These are phyloP conservation scores for Kandelia obovata DNA, from an alignment of 345 rosid genomes.

Conservation along the genomic window DNA sequence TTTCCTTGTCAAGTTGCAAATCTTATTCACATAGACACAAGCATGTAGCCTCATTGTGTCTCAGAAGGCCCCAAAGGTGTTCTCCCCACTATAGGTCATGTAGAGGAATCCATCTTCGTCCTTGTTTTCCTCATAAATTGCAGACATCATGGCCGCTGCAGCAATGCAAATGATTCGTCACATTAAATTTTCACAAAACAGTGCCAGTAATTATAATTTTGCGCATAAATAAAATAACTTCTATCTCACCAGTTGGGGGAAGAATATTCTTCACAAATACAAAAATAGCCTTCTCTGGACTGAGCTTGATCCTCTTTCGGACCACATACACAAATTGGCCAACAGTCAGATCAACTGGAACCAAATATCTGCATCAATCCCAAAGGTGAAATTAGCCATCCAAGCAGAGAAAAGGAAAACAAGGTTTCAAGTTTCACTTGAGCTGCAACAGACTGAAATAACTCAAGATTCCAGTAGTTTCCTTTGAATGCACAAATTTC, in stretches of 20 bases:
- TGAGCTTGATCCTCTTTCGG: conserved; percentile 85
- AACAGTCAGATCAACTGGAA: conserved; percentile 82
- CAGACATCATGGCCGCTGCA: conserved; percentile 90
- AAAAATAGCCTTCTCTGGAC: conserved; percentile 83
- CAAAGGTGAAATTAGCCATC: neutral
- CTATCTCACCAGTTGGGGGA: conserved; percentile 64
- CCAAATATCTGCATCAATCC: conserved; percentile 51
- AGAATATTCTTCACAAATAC: conserved; percentile 70
- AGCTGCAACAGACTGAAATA: too few species aligned
- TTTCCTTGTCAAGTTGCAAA: neutral
- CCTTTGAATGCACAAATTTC: too few species aligned
- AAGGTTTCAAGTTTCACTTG: too few species aligned
- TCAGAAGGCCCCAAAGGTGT: conserved; percentile 69
- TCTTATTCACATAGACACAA: conserved; percentile 9
- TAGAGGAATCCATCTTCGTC: conserved; percentile 97
- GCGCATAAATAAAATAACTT: neutral
- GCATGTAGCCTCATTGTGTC: conserved; percentile 5
- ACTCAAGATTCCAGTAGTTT: too few species aligned
- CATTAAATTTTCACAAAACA: neutral
- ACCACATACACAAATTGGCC: conserved; percentile 84
- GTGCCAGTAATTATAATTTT: neutral
- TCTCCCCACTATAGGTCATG: conserved; percentile 98
- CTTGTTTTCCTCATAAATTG: conserved; percentile 92
- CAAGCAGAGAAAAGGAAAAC: too few species aligned
- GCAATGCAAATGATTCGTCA: neutral